These are phyloP conservation scores for Sarcocystis neurona DNA, from an alignment of 169 alveolate species.

Conservation along the genomic window DNA sequence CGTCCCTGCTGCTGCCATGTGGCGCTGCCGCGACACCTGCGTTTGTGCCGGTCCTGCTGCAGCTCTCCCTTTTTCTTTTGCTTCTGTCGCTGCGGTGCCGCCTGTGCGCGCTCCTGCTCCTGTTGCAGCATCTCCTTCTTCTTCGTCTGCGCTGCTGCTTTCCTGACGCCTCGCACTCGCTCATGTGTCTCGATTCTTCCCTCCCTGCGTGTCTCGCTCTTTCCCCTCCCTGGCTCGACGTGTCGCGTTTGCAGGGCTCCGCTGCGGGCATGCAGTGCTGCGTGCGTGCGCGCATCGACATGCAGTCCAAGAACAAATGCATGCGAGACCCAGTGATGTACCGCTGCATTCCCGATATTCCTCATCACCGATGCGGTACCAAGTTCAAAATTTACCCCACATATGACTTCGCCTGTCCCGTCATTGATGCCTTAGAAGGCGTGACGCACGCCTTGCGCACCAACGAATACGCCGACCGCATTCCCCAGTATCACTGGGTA, in stretches of 20 bases:
- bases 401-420: constrained; percentile 99
- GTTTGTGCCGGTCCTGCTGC: too few species aligned
- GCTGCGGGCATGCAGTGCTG: constrained; percentile 91
- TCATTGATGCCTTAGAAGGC: constrained; percentile 95
- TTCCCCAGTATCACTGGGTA: constrained; percentile 95
- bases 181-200: background rate
- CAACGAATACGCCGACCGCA: constrained; percentile 97
- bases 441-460: constrained; percentile 98
- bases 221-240: background rate
- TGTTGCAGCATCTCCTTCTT: background rate
- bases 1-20: too few species aligned
- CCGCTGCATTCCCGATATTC: constrained; percentile 89
- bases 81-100: background rate
- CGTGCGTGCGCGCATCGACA: constrained; percentile 96
- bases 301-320: constrained; percentile 92
- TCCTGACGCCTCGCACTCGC: background rate
- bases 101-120: background rate
- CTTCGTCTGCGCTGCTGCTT: background rate
- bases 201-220: background rate
- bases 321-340: constrained; percentile 98
- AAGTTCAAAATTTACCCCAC: constrained; percentile 97
- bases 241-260: constrained; percentile 73
- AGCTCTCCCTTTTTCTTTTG: too few species aligned
- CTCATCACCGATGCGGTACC: constrained; percentile 93
- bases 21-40: too few species aligned